These are phyloP conservation scores for Yamadazyma laniorum DNA, from an alignment of 805 yeast species.

Conservation along the genomic window DNA sequence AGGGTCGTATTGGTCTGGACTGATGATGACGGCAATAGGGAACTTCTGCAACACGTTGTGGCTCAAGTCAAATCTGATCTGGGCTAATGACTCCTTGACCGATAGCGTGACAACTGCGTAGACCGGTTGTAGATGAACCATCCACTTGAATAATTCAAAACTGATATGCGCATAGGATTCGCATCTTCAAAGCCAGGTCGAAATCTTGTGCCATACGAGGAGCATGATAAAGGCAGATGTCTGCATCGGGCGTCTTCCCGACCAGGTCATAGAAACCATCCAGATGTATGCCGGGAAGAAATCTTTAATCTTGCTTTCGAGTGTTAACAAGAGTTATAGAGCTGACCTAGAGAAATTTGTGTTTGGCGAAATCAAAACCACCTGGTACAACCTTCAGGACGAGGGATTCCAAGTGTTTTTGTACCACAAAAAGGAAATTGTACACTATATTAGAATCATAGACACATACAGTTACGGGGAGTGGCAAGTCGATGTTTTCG, in stretches of 20 bases:
- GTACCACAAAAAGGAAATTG: slow-evolving; percentile 9
- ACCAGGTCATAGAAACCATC: slow-evolving; percentile 11
- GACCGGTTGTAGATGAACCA: slow-evolving; percentile 1
- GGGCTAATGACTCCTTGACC: slow-evolving; percentile 1
- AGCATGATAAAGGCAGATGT: too few species aligned
- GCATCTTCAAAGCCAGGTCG: too few species aligned
- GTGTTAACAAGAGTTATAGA: slow-evolving; percentile 17
- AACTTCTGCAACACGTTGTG: slow-evolving; percentile 10
- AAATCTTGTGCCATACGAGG: too few species aligned
- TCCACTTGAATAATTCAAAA: slow-evolving; percentile 1
- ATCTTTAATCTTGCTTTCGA: background rate
- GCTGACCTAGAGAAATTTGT: slow-evolving; percentile 17
- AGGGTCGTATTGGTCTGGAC: slow-evolving; percentile 25
- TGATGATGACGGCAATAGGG: slow-evolving; percentile 18
- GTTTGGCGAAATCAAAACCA: slow-evolving; percentile 21
- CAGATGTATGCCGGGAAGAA: slow-evolving; percentile 3
- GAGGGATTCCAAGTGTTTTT: slow-evolving; percentile 12
- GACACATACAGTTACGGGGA: slow-evolving; percentile 36
- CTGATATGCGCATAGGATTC: too few species aligned
- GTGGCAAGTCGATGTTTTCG: slow-evolving; percentile 32
- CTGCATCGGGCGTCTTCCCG: too few species aligned
- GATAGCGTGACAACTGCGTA: background rate
- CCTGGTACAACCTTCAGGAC: slow-evolving; percentile 12
- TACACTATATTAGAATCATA: slow-evolving; percentile 26
- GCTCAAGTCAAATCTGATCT: slow-evolving; percentile 3